Base-by-base conservation (phyloP, 345 rosid species). In the Schrenkiella parvula region DNA sequence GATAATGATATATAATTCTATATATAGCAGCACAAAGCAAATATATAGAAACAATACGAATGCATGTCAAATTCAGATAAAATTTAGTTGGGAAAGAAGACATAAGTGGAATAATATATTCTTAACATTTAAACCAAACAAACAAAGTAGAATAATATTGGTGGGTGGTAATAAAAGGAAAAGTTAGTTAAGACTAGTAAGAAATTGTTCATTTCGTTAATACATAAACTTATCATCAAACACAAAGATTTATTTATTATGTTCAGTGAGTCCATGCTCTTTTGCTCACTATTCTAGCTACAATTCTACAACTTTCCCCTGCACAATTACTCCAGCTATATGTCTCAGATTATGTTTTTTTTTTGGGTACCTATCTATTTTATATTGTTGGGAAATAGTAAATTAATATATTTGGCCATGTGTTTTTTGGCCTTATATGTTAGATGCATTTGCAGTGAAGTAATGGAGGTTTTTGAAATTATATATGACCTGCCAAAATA, bases 191-290 rank as follows among this genome's bases (percentile, higher is more conserved):
- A 44, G 70, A 75, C 17, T 43, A 52, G 62, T 61, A 68, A 46
- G 25, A 68, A 1, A 68, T 34, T 61, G 15, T 68, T 68, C 34
- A 18, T 52, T 41, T 67, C 53, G 35, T 31, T 50, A 34, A 41
- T 21, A 43, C 14, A 51, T 15, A 66, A 66, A 39, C 62, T 58
- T 59, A 51, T 22, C 51, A 47, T n/a, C n/a, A n/a, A n/a, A 38
- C 21, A 28, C 21, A 17, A 58, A 48, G 17, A 41, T 38, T 34
- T 59, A 2, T 67, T 59, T 29, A 39, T 39, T 68, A 31, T 22
- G 38, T 41, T 59, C 63, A 51, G 19, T 67, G 38, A 48, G 31
- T 67, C 78, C 78, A 59, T 67, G 35, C 68, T 74, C 47, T 67
- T 41, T 60, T 51, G 73, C 64, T 74, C 62, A 66, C 61, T 44